phyloP scores from a whole-genome alignment of 352 stramenopile species.

The Globisporangium rhizosaccharum region DNA sequence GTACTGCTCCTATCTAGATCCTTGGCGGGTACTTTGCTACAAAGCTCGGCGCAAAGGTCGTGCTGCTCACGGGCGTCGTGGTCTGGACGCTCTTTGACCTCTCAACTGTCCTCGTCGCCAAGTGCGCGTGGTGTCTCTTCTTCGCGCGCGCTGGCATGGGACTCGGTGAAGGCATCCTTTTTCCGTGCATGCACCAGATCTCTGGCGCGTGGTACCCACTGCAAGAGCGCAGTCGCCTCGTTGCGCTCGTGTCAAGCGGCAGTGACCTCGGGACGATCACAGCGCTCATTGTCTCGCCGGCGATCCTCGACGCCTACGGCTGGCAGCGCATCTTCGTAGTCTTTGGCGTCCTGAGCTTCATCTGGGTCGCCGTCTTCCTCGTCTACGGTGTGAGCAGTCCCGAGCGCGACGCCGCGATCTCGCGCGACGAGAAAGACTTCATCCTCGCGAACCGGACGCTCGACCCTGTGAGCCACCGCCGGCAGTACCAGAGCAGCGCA shows the following conservation, averaged over 20 bases:
- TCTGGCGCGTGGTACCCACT: conserved; percentile 78
- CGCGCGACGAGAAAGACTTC: conserved; percentile 44
- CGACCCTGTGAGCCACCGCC: conserved; percentile 34
- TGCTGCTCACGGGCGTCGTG: conserved; percentile 70
- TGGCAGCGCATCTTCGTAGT: conserved; percentile 77
- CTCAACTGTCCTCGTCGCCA: conserved; percentile 61
- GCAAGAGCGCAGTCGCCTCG: conserved; percentile 75
- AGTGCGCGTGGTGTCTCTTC: conserved; percentile 64
- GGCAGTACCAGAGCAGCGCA: conserved; percentile 27
- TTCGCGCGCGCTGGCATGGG: conserved; percentile 76
- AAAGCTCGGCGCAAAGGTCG: conserved; percentile 63
- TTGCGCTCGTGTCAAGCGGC: conserved; percentile 69
- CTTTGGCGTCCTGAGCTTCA: conserved; percentile 70
- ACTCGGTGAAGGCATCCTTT: conserved; percentile 81
- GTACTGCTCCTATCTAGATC: conserved; percentile 29
- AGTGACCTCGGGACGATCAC: conserved; percentile 80
- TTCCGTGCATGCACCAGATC: conserved; percentile 87
- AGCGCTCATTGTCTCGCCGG: conserved; percentile 68
- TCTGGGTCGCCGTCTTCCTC: conserved; percentile 64
- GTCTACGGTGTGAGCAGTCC: conserved; percentile 59
- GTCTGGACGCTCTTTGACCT: conserved; percentile 84
- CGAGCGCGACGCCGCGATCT: conserved; percentile 60
- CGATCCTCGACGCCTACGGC: conserved; percentile 50
- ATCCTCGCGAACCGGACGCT: conserved; percentile 63
- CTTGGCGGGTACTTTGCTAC: conserved; percentile 67